Evolutionary conservation across 371 early-diverging fungal species (phyloP).

Genomic region (Entomophthora muscae): DNA sequence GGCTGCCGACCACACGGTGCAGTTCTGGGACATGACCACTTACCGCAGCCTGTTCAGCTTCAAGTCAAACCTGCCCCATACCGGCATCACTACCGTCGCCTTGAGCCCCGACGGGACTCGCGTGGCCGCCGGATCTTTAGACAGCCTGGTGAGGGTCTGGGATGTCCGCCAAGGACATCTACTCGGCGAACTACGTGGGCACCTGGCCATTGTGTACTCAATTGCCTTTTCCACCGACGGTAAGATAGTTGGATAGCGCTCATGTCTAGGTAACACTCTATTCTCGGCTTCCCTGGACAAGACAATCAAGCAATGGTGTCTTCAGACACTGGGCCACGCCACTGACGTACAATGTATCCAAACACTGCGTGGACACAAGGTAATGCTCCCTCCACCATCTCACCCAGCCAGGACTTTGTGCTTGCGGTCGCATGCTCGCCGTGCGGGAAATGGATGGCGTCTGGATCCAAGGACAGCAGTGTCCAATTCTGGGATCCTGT

Average conservation of each 20-base stretch:
- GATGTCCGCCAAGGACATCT: constrained; percentile 62
- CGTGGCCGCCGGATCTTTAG: constrained; percentile 76
- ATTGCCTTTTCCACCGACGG: constrained; percentile 95
- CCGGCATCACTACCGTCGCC: constrained; percentile 89
- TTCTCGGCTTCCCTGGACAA: constrained; percentile 92
- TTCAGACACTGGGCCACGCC: constrained; percentile 14
- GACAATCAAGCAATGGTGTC: constrained; percentile 85
- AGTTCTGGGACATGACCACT: constrained; percentile 72
- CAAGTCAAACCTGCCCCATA: constrained; percentile 60
- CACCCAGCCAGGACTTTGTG: constrained; percentile 73
- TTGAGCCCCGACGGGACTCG: constrained; percentile 63
- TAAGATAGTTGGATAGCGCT: constrained; percentile 12
- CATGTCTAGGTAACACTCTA: constrained; percentile 30
- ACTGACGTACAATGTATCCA: constrained; percentile 14
- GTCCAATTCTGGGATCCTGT: constrained; percentile 91
- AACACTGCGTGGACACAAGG: constrained; percentile 45
- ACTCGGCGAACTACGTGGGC: constrained; percentile 81
- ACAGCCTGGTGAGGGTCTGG: constrained; percentile 89
- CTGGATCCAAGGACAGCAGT: constrained; percentile 86
- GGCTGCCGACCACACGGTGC: constrained; percentile 81
- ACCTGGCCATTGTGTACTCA: constrained; percentile 90
- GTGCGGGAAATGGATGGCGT: constrained; percentile 82
- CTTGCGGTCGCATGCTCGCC: constrained; percentile 87
- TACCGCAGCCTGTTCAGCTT: constrained; percentile 48
- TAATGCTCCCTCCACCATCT: constrained; percentile 10